These are phyloP conservation scores for Zygotorulaspora mrakii DNA, from an alignment of 1,139 yeast genomes.

Conservation along the genomic window DNA sequence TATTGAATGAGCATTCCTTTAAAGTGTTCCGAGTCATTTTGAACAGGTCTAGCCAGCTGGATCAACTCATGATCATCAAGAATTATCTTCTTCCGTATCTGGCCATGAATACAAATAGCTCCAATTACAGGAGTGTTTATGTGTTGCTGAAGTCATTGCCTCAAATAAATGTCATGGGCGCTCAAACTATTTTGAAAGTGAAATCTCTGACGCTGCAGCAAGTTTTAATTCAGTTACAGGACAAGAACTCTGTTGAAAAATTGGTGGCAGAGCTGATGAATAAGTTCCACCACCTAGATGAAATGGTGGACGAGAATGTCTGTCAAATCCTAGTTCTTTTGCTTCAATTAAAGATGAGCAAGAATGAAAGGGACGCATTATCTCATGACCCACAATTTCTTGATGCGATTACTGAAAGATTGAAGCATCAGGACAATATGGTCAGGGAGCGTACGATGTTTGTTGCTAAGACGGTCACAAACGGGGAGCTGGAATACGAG, in stretches of 20 bases:
- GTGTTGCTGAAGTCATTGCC: constrained; percentile 24
- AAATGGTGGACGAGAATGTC: constrained; percentile 18
- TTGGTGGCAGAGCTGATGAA: constrained; percentile 13
- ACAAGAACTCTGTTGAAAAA: constrained; percentile 20
- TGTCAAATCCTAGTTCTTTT: constrained; percentile 30
- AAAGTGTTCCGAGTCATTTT: constrained; percentile 13
- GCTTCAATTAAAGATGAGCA: constrained; percentile 16
- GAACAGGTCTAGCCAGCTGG: constrained; percentile 17
- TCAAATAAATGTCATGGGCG: constrained; percentile 16
- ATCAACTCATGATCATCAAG: constrained; percentile 28
- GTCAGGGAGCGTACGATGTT: constrained; percentile 40
- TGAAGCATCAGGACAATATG: constrained; percentile 27
- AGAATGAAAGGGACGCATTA: constrained; percentile 17
- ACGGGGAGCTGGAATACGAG: constrained; percentile 34
- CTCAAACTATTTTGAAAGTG: constrained; percentile 18
- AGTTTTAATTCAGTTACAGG: constrained; percentile 21
- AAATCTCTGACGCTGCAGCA: constrained; percentile 26
- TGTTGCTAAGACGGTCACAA: constrained; percentile 38
- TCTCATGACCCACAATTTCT: constrained; percentile 32
- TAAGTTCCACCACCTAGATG: constrained; percentile 17
- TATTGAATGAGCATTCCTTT: constrained; percentile 18
- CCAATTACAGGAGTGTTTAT: constrained; percentile 20
- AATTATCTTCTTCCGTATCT: constrained; percentile 30
- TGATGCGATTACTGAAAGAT: constrained; percentile 36
- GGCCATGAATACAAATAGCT: constrained; percentile 15